A percentile compares a stretch with the other conserved stretches of the same genome.
These are phyloP conservation scores for Vanderwaltozyma tropicalis DNA, from an alignment of 805 yeast species.

Conservation along the genomic window DNA sequence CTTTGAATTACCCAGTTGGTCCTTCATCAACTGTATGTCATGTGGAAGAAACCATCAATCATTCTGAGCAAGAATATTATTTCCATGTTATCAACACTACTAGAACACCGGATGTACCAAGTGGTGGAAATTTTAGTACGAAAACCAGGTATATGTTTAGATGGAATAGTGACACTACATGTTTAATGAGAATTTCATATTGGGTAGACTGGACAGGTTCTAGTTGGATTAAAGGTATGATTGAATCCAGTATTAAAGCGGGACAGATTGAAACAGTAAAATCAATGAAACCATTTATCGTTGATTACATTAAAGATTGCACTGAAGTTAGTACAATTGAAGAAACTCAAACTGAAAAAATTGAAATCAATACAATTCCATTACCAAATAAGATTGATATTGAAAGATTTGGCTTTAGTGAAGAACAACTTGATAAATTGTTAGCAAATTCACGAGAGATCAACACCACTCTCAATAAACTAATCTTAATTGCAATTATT, in stretches of 20 bases:
- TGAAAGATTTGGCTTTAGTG: background rate
- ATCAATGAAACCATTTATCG: background rate
- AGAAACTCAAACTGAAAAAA: background rate
- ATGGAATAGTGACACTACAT: slow-evolving; percentile 61
- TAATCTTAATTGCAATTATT: background rate
- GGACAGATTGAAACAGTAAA: slow-evolving; percentile 32
- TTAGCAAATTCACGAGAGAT: background rate
- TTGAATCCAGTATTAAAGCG: slow-evolving; percentile 68
- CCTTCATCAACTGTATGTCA: slow-evolving; percentile 84
- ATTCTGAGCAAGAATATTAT: slow-evolving; percentile 37
- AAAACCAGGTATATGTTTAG: slow-evolving; percentile 59
- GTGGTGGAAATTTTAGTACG: slow-evolving; percentile 73
- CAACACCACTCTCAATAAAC: background rate
- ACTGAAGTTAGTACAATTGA: background rate
- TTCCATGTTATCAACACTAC: slow-evolving; percentile 55
- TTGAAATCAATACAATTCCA: background rate
- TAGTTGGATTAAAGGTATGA: slow-evolving; percentile 81
- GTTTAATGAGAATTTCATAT: slow-evolving; percentile 50
- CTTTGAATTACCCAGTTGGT: slow-evolving; percentile 72
- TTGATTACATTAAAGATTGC: background rate
- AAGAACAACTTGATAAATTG: background rate
- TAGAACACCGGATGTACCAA: slow-evolving; percentile 88
- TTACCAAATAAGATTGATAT: background rate
- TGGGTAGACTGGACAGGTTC: slow-evolving; percentile 79
- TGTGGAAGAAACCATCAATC: slow-evolving; percentile 55